A percentile compares a stretch with the other conserved stretches of the same genome.
Evolutionary conservation across 2,329 filamentous ascomycete species (phyloP).

Genomic region (Aquanectria penicillioides): DNA sequence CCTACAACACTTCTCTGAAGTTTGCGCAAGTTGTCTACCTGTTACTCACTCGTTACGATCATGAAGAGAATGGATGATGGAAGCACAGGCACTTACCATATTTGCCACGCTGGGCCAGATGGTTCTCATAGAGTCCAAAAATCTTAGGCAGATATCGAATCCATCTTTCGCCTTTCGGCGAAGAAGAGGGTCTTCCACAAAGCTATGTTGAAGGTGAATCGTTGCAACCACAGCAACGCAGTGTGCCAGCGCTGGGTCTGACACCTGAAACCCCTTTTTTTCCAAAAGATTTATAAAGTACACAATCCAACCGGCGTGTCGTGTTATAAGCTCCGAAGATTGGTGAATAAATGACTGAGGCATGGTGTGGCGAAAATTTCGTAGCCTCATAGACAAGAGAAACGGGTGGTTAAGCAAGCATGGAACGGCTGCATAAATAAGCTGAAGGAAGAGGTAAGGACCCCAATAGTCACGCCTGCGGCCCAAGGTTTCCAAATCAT

Average conservation of each 20-base stretch:
- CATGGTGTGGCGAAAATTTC: constrained; percentile 61
- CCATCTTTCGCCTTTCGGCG: constrained; percentile 37
- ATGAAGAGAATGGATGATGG: too few relatives aligned
- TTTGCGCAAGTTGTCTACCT: constrained; percentile 43
- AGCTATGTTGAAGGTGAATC: constrained; percentile 64
- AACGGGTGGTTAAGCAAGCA: constrained; percentile 65
- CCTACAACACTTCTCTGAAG: constrained; percentile 45
- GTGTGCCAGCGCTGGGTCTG: constrained; percentile 49
- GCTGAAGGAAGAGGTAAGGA: constrained; percentile 62
- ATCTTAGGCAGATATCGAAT: constrained; percentile 42
- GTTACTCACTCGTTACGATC: background rate
- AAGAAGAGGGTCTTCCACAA: constrained; percentile 45
- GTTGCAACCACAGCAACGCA: constrained; percentile 63
- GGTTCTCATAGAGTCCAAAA: constrained; percentile 35
- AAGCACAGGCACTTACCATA: constrained; percentile 33
- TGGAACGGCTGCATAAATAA: constrained; percentile 62
- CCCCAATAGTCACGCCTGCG: constrained; percentile 61
- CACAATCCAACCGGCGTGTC: constrained; percentile 63
- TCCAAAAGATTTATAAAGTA: constrained; percentile 59
- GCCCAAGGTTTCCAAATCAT: constrained; percentile 53
- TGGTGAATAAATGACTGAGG: constrained; percentile 65
- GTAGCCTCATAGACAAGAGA: constrained; percentile 61
- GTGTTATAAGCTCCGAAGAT: constrained; percentile 60
- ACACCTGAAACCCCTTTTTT: constrained; percentile 54
- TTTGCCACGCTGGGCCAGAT: constrained; percentile 38